Evolutionary conservation across 306 rosid species (phyloP).

Genomic region (Canavalia gladiata): DNA sequence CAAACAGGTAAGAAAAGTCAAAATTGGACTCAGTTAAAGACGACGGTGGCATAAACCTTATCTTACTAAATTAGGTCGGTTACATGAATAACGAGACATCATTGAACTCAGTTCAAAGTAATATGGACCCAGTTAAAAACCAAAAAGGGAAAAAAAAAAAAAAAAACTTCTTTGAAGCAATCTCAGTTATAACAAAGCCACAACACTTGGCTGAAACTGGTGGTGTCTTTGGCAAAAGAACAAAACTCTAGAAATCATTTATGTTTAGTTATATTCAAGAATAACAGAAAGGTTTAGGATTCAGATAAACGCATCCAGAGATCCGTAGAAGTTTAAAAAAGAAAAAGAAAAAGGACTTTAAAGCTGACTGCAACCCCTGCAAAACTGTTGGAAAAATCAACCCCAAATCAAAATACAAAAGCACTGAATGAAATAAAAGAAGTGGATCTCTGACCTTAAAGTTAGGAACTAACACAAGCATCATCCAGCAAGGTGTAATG

Average conservation of each 20-base stretch:
- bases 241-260: neutral
- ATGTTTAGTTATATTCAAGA: conserved; percentile 3
- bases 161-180: conserved; percentile 12
- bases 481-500: neutral
- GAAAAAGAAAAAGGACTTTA: neutral
- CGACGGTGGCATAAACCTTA: too few species aligned
- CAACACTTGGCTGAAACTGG: conserved; percentile 10
- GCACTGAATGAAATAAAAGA: conserved; percentile 23
- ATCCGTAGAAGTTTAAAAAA: neutral
- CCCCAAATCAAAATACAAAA: conserved; percentile 30
- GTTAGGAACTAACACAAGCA: conserved; percentile 30
- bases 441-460: conserved; percentile 47
- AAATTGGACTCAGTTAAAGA: neutral
- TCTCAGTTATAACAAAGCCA: neutral
- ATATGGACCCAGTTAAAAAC: neutral
- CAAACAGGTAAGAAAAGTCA: neutral
- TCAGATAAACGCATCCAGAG: conserved; percentile 5
- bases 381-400: conserved; percentile 13
- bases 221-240: neutral
- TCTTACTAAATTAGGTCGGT: too few species aligned
- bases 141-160: neutral
- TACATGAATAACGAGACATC: too few species aligned
- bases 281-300: neutral
- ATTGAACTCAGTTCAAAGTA: neutral
- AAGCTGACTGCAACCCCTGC: conserved; percentile 6